A percentile compares a stretch with the other conserved stretches of the same genome.
phyloP scores from a whole-genome alignment of 371 early-diverging fungal species.

The Mucor sp. region DNA sequence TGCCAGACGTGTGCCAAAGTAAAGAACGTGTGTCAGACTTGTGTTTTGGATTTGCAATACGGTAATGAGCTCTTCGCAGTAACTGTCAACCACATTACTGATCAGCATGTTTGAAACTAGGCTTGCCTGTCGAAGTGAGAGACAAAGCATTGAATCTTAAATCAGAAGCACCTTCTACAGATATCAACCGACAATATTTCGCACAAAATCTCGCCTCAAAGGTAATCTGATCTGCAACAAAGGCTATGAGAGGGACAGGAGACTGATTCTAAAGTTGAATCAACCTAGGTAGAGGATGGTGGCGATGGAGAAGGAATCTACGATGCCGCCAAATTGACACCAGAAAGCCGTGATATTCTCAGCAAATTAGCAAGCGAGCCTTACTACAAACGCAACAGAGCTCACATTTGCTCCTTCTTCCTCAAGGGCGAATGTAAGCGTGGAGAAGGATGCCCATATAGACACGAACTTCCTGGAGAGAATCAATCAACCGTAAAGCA shows the following conservation, averaged over 20 bases:
- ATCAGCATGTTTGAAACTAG: constrained; percentile 22
- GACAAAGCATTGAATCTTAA: constrained; percentile 82
- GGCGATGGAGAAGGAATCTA: constrained; percentile 60
- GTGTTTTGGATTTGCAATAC: constrained; percentile 93
- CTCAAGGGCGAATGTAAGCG: constrained; percentile 92
- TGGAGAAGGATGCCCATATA: constrained; percentile 90
- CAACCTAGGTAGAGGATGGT: constrained; percentile 46
- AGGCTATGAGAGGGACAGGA: neutral
- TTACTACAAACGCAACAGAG: constrained; percentile 88
- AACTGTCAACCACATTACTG: neutral
- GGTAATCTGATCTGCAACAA: constrained; percentile 37
- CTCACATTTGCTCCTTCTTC: constrained; percentile 95
- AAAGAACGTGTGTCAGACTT: constrained; percentile 98
- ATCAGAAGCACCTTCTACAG: constrained; percentile 77
- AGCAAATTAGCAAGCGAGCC: constrained; percentile 86
- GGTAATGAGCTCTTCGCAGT: constrained; percentile 43
- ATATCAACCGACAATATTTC: constrained; percentile 90
- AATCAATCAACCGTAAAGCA: constrained; percentile 78
- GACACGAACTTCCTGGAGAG: constrained; percentile 89
- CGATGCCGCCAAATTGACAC: constrained; percentile 75
- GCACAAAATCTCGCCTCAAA: constrained; percentile 83
- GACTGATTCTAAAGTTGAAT: neutral
- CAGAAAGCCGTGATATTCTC: constrained; percentile 81
- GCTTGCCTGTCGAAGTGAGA: constrained; percentile 91
- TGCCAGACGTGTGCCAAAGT: constrained; percentile 97